phyloP scores from a whole-genome alignment of 495 filamentous ascomycete species.

The Podospora pseudopauciseta region DNA sequence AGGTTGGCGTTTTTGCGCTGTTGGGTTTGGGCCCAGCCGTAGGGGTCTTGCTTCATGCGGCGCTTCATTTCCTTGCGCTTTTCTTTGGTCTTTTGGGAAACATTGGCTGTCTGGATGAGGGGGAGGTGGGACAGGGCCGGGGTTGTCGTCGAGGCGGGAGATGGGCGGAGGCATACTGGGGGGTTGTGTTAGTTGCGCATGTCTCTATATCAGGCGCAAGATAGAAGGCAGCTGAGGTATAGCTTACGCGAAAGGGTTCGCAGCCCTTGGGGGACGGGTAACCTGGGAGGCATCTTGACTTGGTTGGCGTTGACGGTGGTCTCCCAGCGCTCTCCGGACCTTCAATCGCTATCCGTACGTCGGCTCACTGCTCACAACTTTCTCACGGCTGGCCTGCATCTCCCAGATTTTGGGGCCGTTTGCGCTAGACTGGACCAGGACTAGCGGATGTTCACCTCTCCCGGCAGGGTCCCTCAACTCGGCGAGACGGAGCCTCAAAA shows the following conservation, averaged over 20 bases:
- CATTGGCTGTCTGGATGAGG: slow-evolving; percentile 49
- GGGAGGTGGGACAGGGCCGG: slow-evolving; percentile 36
- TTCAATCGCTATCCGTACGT: slow-evolving; percentile 14
- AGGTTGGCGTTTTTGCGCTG: slow-evolving; percentile 79
- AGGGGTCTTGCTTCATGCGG: slow-evolving; percentile 57
- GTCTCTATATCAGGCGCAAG: neutral
- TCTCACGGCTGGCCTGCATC: slow-evolving; percentile 15
- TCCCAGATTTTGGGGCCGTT: slow-evolving; percentile 31
- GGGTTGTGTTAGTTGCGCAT: slow-evolving; percentile 3
- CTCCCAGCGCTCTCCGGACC: slow-evolving; percentile 22
- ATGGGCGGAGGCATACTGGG: slow-evolving; percentile 49
- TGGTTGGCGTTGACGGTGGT: slow-evolving; percentile 9
- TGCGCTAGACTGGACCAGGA: slow-evolving; percentile 12
- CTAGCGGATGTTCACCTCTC: slow-evolving; percentile 7
- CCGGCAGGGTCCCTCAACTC: neutral
- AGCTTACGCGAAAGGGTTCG: slow-evolving; percentile 59
- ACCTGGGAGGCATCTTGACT: slow-evolving; percentile 68
- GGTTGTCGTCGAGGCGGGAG: slow-evolving; percentile 31
- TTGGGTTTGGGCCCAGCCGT: slow-evolving; percentile 65
- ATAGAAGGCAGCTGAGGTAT: slow-evolving; percentile 12
- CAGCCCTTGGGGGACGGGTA: slow-evolving; percentile 60
- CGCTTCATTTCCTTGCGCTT: slow-evolving; percentile 43
- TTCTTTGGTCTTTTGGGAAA: slow-evolving; percentile 24
- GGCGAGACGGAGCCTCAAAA: slow-evolving; percentile 18
- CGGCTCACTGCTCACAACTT: slow-evolving; percentile 25